phyloP scores from a whole-genome alignment of 1,139 yeast species.

The Wickerhamiella infanticola region DNA sequence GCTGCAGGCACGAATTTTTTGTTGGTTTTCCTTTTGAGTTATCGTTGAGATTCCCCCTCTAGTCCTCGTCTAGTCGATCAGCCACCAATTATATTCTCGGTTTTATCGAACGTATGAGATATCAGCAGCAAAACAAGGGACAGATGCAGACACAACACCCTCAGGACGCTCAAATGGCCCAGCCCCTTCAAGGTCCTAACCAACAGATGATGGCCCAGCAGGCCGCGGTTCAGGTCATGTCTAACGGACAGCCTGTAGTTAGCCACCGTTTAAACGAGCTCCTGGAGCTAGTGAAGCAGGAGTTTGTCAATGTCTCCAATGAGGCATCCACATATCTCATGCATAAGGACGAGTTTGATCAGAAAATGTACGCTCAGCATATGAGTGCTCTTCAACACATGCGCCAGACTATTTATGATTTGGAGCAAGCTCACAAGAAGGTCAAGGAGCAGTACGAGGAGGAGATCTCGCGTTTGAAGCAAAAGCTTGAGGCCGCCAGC shows the following conservation, averaged over 20 bases:
- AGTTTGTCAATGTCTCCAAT: constrained; percentile 70
- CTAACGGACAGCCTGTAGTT: constrained; percentile 6
- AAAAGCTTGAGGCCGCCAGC: constrained; percentile 50
- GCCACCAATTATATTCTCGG: not conserved
- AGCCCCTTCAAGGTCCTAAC: too few relatives aligned
- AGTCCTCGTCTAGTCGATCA: too few relatives aligned
- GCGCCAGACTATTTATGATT: constrained; percentile 82
- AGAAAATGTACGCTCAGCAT: constrained; percentile 67
- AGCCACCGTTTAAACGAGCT: constrained; percentile 50
- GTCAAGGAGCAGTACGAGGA: constrained; percentile 94
- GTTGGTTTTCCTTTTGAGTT: too few relatives aligned
- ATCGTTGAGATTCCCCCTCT: too few relatives aligned
- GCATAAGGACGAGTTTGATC: constrained; percentile 88
- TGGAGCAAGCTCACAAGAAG: constrained; percentile 86
- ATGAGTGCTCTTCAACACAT: constrained; percentile 90
- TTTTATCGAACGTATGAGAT: not conserved
- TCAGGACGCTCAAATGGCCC: not conserved
- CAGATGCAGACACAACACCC: constrained; percentile 2
- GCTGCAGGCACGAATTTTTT: too few relatives aligned
- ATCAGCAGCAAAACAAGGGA: constrained; percentile 1
- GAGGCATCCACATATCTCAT: constrained; percentile 80
- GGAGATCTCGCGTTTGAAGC: constrained; percentile 71
- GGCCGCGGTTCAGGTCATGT: not conserved
- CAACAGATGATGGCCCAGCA: too few relatives aligned
- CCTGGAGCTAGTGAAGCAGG: constrained; percentile 82